phyloP scores from a whole-genome alignment of 306 rosid genomes.

The Dalbergia cochinchinensis region DNA sequence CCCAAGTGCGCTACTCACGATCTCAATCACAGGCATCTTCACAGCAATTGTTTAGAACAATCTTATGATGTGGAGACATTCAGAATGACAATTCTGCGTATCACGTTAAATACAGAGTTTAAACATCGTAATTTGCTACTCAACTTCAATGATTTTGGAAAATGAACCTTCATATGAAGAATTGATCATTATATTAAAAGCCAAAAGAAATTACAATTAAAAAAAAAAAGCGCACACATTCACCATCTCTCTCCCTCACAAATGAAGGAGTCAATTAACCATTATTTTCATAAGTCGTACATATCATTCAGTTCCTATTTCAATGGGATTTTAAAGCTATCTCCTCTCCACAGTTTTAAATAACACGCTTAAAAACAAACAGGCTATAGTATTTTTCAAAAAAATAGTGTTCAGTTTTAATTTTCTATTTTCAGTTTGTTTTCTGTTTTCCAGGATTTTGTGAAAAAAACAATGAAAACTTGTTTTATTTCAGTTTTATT shows the following conservation, averaged over 20 bases:
- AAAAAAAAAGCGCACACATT: not conserved
- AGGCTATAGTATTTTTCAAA: not conserved
- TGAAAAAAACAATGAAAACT: too few species aligned
- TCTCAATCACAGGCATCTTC: not conserved
- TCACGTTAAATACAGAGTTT: constrained; percentile 11
- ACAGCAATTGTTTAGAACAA: constrained; percentile 11
- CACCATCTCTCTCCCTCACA: not conserved
- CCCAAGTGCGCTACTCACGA: too few species aligned
- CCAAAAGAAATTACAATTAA: not conserved
- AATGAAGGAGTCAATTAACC: not conserved
- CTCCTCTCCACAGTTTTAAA: not conserved
- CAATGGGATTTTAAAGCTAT: not conserved
- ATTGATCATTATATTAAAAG: constrained; percentile 1
- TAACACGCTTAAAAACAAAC: not conserved
- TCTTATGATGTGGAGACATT: not conserved
- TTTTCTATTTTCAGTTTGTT: too few species aligned
- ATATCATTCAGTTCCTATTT: not conserved
- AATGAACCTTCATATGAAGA: constrained; percentile 8
- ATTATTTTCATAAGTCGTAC: not conserved
- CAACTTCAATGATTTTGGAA: constrained; percentile 19
- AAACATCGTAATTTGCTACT: constrained; percentile 17
- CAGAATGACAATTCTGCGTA: not conserved
- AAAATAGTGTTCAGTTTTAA: too few species aligned
- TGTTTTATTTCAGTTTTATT: too few species aligned
- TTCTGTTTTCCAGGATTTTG: too few species aligned